Evolutionary conservation across 2,329 filamentous ascomycete genomes (phyloP).

Genomic region (Calonectria pseudoturangicola): DNA sequence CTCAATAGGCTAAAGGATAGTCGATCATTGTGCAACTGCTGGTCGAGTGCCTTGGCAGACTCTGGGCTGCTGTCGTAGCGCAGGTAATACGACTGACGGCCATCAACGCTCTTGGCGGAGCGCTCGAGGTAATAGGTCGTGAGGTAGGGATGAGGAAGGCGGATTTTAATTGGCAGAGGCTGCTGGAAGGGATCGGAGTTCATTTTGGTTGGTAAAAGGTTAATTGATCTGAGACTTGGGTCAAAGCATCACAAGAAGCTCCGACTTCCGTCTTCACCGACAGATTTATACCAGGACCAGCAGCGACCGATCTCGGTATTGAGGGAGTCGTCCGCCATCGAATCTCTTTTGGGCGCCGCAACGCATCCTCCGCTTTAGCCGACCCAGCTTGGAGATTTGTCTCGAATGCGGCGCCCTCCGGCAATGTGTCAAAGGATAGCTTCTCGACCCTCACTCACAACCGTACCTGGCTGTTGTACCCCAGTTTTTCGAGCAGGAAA

Average conservation of each 20-base stretch:
- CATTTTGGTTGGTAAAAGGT: conserved; percentile 37
- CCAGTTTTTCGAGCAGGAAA: neutral
- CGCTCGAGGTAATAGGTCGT: conserved; percentile 52
- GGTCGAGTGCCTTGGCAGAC: conserved; percentile 46
- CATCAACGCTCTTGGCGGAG: conserved; percentile 38
- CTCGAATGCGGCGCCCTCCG: conserved; percentile 14
- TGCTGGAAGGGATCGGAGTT: conserved; percentile 49
- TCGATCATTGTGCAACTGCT: conserved; percentile 47
- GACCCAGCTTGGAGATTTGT: neutral
- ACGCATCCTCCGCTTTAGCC: conserved; percentile 15
- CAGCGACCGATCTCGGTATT: conserved; percentile 26
- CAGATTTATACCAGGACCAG: conserved; percentile 23
- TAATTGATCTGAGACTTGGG: conserved; percentile 9
- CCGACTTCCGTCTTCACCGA: neutral
- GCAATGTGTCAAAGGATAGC: conserved; percentile 22
- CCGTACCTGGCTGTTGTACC: conserved; percentile 6
- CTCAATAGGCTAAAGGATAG: conserved; percentile 48
- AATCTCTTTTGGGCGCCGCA: neutral
- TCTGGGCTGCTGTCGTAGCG: conserved; percentile 46
- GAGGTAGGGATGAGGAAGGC: conserved; percentile 50
- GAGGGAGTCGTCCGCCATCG: neutral
- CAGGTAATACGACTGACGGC: conserved; percentile 47
- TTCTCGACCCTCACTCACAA: conserved; percentile 9
- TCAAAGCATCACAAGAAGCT: neutral
- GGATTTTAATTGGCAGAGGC: conserved; percentile 66